Evolutionary conservation across 1,139 yeast genomes (phyloP), one percentile per base, ranked within the genome.

Genomic region (Taphrina deformans): DNA sequence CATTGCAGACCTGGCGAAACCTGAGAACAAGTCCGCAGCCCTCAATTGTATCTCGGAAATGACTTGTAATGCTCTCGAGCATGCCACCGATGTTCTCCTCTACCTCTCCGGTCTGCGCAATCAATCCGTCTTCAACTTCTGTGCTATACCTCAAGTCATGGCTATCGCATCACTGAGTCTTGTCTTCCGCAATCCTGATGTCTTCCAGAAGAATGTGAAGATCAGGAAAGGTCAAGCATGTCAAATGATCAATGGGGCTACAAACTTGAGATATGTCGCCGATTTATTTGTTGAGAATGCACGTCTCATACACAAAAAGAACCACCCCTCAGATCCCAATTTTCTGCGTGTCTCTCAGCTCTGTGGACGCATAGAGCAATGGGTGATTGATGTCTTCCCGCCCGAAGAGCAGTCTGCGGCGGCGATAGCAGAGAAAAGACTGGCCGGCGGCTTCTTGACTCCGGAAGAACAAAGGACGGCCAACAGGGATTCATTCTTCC

Each of bases 101-200:
- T 95, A 89, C 74, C 81, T 95, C 67, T 83, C 95, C 27, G 80
- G 86, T 70, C 84, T 93, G 58, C 83, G 83, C 68, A 99, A 95
- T 73, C 89, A 88, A 66, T 85, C 96, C 0, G 79, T 88, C 62
- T 93, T 90, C 80, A 87, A 86, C 70, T 93, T 93, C 79, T 92
- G 98, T 78, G 92, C 97, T 18, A 93, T 93, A 73, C 99, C 99
- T 21, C 99, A 93, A 77, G 97, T 92, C 35, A 93, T 93, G 99
- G 97, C 98, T 48, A 87, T 93, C 74, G 97, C 98, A 7, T 90
- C 98, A 0, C 80, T 93, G 72, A 92, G 93, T 27, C 80, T 87
- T 66, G 88, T 93, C 48, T 92, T 88, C 80, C 87, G 89, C 75
- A 95, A 95, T 77, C 86, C 87, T 9, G 75, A 79, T 3, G 88